Evolutionary conservation across 2,329 filamentous ascomycete species (phyloP), one percentile per base, ranked within the genome.

Genomic region (Hypoxylon sp.): DNA sequence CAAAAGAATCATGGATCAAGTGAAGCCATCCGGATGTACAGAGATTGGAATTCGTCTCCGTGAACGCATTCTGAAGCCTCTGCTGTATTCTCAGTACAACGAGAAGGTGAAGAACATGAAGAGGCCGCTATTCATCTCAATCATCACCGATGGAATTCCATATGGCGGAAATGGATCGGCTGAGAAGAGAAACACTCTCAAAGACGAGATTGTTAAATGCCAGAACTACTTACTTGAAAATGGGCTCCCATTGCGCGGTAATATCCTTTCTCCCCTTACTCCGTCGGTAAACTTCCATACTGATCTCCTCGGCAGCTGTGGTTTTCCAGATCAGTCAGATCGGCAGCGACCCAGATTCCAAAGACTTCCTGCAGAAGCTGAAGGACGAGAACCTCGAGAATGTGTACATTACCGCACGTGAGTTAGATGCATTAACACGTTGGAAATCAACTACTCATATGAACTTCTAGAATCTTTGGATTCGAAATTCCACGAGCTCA

Each of bases 321-420:
- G 46, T 70, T 37, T 70, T 70, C 57, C 68, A 70, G 48, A 68
- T 70, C 60, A 70, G 65, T 11, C 68, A 70, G 24, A 70, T 70
- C 9, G 68, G 68, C 10, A 70, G 65, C 48, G 68, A 70, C 53
- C 50, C 61, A 3, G 52, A 29, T 9, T 65, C 68, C 44, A 65
- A 68, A 11, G 50, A 55, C 6, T 70, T 70, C 53, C 19, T 70
- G 17, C 64, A 70, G 53, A 50, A 57, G 42, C 44, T 70, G 9
- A 65, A 53, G 24, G 65, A 68, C 9, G 57, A 70, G 6, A 62
- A 70, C 4, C 61, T 65, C 10, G 68, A 70, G 31, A 65, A 70
- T n/a, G 65, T 68, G 37, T 68, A 70, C 48, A 70, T 70, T 13
- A 68, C 68, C 10, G 24, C 68, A 31, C 60, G 68, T 68, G 52